These are phyloP conservation scores for Protostelium mycophagum DNA, from an alignment of 78 protist species.

Conservation along the genomic window DNA sequence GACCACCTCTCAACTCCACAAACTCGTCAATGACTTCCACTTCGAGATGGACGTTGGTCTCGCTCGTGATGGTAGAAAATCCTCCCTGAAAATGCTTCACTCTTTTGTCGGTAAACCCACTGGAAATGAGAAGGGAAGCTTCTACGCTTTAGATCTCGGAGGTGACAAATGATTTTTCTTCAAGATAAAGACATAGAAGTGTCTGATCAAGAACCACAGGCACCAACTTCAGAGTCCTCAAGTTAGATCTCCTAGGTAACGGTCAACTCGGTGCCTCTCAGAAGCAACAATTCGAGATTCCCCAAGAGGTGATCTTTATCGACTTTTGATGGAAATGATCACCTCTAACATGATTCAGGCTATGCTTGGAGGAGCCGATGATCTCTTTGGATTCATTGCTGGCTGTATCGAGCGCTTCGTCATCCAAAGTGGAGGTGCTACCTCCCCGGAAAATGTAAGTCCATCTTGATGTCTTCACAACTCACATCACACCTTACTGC, in stretches of 20 bases:
- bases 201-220: background rate
- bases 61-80: background rate
- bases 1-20: background rate
- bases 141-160: slow-evolving; percentile 56
- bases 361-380: slow-evolving; percentile 9
- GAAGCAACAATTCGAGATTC: background rate
- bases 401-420: slow-evolving; percentile 5
- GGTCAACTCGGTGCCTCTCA: background rate
- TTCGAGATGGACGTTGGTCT: background rate
- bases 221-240: slow-evolving; percentile 49
- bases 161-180: slow-evolving; percentile 4
- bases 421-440: background rate
- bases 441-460: background rate
- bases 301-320: background rate
- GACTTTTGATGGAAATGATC: background rate
- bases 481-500: background rate
- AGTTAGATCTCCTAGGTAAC: background rate
- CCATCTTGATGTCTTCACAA: background rate
- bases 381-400: slow-evolving; percentile 51
- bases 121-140: slow-evolving; percentile 17
- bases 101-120: slow-evolving; percentile 15
- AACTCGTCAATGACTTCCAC: background rate
- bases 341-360: background rate
- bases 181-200: background rate
- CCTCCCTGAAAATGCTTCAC: slow-evolving; percentile 16